Conservation (phyloP, 352 stramenopile genomes). For the Phytophthora pseudosyringae region DNA sequence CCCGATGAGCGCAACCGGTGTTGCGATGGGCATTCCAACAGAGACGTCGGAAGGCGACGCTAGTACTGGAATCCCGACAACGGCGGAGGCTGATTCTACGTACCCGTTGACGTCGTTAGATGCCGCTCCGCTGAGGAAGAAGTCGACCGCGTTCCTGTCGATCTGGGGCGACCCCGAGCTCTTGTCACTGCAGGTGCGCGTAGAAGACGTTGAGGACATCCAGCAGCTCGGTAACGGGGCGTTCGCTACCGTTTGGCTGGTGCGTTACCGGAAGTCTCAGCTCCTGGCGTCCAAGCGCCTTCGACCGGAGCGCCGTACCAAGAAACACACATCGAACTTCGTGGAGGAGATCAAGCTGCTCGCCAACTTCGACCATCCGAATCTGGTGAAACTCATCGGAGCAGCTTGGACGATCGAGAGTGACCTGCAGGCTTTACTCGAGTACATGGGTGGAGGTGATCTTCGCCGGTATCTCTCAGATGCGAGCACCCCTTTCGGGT, state of each 20-base stretch:
- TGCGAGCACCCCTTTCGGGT: constrained; percentile 1
- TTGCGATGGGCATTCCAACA: constrained; percentile 38
- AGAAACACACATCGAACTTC: constrained; percentile 46
- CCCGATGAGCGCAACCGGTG: constrained; percentile 25
- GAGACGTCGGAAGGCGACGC: constrained; percentile 21
- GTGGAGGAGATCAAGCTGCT: constrained; percentile 53
- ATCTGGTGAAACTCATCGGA: constrained; percentile 51
- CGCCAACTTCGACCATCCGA: constrained; percentile 50
- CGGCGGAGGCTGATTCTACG: constrained; percentile 3
- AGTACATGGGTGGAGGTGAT: constrained; percentile 56
- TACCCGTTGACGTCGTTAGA: constrained; percentile 8
- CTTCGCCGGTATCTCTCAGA: constrained; percentile 34
- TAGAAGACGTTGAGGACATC: constrained; percentile 39
- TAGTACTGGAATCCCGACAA: constrained; percentile 18
- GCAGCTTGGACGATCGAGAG: constrained; percentile 50
- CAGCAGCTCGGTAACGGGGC: constrained; percentile 32
- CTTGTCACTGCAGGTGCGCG: constrained; percentile 32
- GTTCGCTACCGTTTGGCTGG: constrained; percentile 40
- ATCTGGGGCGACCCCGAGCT: constrained; percentile 40
- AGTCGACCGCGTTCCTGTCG: constrained; percentile 26
- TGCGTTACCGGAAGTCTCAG: constrained; percentile 31
- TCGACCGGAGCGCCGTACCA: constrained; percentile 21
- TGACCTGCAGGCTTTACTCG: constrained; percentile 49
- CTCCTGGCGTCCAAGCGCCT: constrained; percentile 41
- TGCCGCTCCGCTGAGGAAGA: constrained; percentile 9